Percentiles rank a stretch among this genome's conserved stretches.
Conservation (phyloP, 1,284 basidiomycete genomes). For the Microbotryomycetes sp. region DNA sequence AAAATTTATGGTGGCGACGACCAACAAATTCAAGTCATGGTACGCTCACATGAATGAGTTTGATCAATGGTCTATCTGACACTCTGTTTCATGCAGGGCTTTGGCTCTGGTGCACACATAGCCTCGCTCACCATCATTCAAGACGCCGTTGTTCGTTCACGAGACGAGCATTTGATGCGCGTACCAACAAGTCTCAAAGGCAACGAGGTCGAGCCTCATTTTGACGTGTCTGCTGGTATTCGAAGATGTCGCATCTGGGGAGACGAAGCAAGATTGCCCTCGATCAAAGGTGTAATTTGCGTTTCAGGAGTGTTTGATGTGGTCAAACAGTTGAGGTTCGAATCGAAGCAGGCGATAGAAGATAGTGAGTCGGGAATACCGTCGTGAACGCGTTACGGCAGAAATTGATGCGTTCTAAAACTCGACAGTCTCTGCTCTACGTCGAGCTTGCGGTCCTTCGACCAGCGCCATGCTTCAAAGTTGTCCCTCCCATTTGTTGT, state of each 20-base stretch:
- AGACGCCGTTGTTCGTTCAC: conserved; percentile 41
- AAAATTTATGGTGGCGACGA: conserved; percentile 41
- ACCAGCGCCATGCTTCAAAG: conserved; percentile 7
- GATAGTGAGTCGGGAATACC: conserved; percentile 14
- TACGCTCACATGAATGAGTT: not conserved
- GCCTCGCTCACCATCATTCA: conserved; percentile 41
- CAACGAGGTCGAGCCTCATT: not conserved
- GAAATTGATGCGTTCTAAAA: not conserved
- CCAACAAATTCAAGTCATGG: conserved; percentile 19
- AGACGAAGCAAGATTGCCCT: conserved; percentile 17
- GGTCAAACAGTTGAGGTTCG: conserved; percentile 26
- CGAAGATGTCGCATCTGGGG: conserved; percentile 23
- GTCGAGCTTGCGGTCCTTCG: conserved; percentile 7
- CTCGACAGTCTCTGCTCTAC: conserved; percentile 22
- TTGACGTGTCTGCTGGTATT: conserved; percentile 24
- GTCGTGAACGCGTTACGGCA: no score
- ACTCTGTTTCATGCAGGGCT: conserved; percentile 27
- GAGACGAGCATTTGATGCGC: conserved; percentile 21
- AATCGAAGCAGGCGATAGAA: conserved; percentile 13
- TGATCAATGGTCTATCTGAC: not conserved
- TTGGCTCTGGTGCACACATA: conserved; percentile 35
- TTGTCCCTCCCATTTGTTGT: conserved; percentile 41
- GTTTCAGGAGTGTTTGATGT: conserved; percentile 32
- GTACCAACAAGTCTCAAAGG: not conserved
- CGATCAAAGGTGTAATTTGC: conserved; percentile 31